Evolutionary conservation across 805 yeast species (phyloP), one percentile per base, ranked within the genome.

Genomic region (Candida coquimbonensis): DNA sequence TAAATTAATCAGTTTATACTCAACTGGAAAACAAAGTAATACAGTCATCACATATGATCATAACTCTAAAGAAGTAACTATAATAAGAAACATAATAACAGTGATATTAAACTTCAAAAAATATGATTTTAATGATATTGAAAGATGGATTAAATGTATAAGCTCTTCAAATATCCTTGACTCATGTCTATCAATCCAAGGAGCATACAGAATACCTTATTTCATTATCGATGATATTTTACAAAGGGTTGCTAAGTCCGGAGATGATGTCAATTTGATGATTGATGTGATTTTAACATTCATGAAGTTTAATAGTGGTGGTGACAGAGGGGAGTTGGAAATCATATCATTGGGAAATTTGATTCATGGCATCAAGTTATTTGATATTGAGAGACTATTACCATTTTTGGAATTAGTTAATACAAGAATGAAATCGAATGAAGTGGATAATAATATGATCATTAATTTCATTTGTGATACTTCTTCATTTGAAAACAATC

Each of bases 151-250:
- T 3, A 44, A 48, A 7, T 65, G 72, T 6, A 49, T 72, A 0
- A 38, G 52, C 4, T 56, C 75, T 0, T 51, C 63, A 0, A 55
- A 51, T 36, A 59, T 73, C 11, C 49, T 58, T 7, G 56, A 53
- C 2, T 65, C 73, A 4, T 71, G 75, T 46, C 35, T 48, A 3
- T 48, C 64, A 2, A 52, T 74, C 9, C 41, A 63, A 0, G 61
- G 64, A 16, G 47, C 59, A 9, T 44, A 57, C 1, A 49, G 56
- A 3, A 59, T 72, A 14, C 78, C 79, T 0, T 53, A 66, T 1
- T 70, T 67, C 53, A 61, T 74, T 1, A 40, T 63, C 1, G 56
- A 63, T 1, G 76, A 74, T 47, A 53, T 73, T 5, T 52, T 72
- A 2, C 49, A 60, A 1, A 58, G 78, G 39, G 61, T 70, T 1